These are phyloP conservation scores for Aspergillus conjunctus DNA, from an alignment of 495 filamentous ascomycete species.

Conservation along the genomic window DNA sequence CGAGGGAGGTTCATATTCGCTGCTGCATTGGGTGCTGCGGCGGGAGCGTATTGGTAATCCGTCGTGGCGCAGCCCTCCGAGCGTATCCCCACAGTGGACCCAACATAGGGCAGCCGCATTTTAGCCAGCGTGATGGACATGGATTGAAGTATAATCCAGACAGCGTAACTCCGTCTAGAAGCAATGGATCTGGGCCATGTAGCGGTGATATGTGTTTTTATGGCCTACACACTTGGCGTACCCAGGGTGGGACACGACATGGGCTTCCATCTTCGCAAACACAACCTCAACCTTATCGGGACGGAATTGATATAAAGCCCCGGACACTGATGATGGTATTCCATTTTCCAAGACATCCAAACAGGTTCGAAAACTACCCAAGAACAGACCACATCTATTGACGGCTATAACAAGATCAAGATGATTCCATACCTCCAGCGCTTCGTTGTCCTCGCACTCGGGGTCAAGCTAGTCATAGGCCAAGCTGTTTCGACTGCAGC, in stretches of 20 bases:
- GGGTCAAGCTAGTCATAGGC: constrained; percentile 4
- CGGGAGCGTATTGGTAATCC: background rate
- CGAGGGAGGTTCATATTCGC: background rate
- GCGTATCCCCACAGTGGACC: too few relatives aligned
- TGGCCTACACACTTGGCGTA: background rate
- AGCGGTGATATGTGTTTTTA: background rate
- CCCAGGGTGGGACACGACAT: background rate
- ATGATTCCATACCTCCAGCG: constrained; percentile 13
- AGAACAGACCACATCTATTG: background rate
- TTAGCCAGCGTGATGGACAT: background rate
- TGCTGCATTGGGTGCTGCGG: background rate
- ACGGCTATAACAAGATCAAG: background rate
- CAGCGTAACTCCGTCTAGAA: background rate
- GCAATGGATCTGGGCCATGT: background rate
- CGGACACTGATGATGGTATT: background rate
- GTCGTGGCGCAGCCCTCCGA: too few relatives aligned
- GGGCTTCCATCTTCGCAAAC: background rate
- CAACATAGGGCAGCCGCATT: too few relatives aligned
- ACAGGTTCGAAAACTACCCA: background rate
- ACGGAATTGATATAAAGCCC: background rate
- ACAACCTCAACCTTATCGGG: background rate
- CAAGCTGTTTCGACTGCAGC: constrained; percentile 11
- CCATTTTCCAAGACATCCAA: background rate
- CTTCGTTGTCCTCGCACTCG: constrained; percentile 4
- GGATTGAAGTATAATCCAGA: background rate